Evolutionary conservation across 2,329 filamentous ascomycete genomes (phyloP).

Genomic region (Apiospora kogelbergensis): DNA sequence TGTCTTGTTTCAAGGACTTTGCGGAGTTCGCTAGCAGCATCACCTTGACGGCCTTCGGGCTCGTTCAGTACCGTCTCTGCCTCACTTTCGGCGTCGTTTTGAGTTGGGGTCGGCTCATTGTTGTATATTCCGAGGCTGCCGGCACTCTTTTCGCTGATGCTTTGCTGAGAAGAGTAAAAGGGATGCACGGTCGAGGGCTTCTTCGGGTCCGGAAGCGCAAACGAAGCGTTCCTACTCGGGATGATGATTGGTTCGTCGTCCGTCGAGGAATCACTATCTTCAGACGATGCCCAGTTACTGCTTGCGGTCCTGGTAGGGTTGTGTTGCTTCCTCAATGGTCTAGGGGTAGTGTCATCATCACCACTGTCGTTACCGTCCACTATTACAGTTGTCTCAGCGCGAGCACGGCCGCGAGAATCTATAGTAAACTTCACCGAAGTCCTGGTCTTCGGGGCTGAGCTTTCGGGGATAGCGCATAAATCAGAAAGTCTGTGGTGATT

Average conservation of each 20-base stretch:
- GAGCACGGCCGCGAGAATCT: conserved; percentile 59
- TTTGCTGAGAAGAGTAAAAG: conserved; percentile 43
- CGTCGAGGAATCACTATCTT: conserved; percentile 54
- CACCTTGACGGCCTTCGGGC: conserved; percentile 41
- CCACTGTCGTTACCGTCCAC: conserved; percentile 18
- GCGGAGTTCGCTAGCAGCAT: conserved; percentile 60
- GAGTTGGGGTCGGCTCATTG: conserved; percentile 25
- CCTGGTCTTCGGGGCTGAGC: conserved; percentile 43
- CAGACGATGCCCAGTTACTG: conserved; percentile 46
- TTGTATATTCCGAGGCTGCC: conserved; percentile 41
- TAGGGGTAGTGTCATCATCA: conserved; percentile 22
- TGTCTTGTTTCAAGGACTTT: conserved; percentile 56
- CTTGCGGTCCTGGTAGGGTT: conserved; percentile 12
- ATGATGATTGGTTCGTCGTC: conserved; percentile 67
- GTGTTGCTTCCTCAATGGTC: conserved; percentile 20
- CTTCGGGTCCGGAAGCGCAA: conserved; percentile 54
- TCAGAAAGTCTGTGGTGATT: conserved; percentile 50
- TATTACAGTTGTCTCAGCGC: conserved; percentile 52
- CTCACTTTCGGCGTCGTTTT: conserved; percentile 49
- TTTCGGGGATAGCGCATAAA: conserved; percentile 59
- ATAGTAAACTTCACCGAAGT: conserved; percentile 64
- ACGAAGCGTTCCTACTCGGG: conserved; percentile 60
- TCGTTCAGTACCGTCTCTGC: conserved; percentile 58
- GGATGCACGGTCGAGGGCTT: conserved; percentile 28
- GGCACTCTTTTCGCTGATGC: conserved; percentile 49